phyloP scores from a whole-genome alignment of 768 basidiomycete species.

The Kwoniella dendrophila region DNA sequence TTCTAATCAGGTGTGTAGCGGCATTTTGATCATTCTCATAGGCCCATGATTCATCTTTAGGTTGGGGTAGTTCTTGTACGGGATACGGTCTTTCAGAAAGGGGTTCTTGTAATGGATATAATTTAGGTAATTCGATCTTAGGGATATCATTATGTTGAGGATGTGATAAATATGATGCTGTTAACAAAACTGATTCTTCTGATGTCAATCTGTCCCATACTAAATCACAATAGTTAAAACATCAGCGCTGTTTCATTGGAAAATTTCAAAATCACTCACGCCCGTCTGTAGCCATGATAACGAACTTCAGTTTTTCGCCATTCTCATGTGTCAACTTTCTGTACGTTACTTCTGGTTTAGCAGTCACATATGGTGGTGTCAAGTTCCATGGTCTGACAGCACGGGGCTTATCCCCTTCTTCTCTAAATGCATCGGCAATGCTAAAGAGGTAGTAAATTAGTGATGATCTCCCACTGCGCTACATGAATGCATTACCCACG shows the following conservation, averaged over 20 bases:
- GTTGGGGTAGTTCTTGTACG: constrained; percentile 39
- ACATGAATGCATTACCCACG: no score
- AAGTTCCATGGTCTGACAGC: constrained; percentile 25
- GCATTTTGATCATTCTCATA: constrained; percentile 52
- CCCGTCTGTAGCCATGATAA: constrained; percentile 55
- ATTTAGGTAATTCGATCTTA: constrained; percentile 34
- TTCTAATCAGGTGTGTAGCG: constrained; percentile 55
- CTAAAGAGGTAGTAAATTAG: no score
- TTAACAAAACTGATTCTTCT: constrained; percentile 51
- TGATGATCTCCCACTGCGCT: no score
- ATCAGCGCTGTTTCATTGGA: not conserved
- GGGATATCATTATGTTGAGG: constrained; percentile 42
- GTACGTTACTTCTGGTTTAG: constrained; percentile 51
- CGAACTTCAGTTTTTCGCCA: constrained; percentile 50
- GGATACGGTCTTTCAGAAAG: constrained; percentile 35
- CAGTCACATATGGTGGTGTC: constrained; percentile 54
- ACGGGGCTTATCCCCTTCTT: constrained; percentile 28
- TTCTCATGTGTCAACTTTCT: constrained; percentile 33
- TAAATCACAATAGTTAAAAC: constrained; percentile 9
- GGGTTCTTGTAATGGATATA: constrained; percentile 28
- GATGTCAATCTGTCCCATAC: constrained; percentile 56
- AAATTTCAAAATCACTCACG: constrained; percentile 37
- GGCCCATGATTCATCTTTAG: constrained; percentile 37
- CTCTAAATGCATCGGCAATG: constrained; percentile 28
- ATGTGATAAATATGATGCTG: constrained; percentile 48